Evolutionary conservation across 1,284 basidiomycete species (phyloP), one percentile per base, ranked within the genome.

Genomic region (Prillingera fragicola): DNA sequence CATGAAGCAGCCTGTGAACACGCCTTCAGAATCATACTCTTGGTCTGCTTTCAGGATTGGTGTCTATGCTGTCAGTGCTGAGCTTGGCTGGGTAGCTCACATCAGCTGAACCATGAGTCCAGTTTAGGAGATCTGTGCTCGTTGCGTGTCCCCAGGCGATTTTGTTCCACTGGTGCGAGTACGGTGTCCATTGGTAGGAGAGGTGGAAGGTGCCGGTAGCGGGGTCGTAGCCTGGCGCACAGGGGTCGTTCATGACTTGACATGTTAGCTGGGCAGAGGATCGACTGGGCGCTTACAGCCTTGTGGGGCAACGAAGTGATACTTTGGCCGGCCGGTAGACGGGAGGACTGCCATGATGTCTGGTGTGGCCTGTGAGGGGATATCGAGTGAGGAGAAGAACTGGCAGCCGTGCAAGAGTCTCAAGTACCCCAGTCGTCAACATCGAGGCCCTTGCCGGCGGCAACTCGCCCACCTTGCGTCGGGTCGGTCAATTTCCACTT

Each of bases 131-230:
- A 29, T 58, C 54, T 13, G 21, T 29, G 25, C 50, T 51, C 7
- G 43, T 52, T 5, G 50, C 56, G 21, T 52, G 50, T 4, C 56
- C 56, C 56, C 56, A 58, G 25, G 35, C 28, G 14, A 58, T 58
- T 17, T 52, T 34, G 28, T 38, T 44, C 56, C 56, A 58, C 3
- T 25, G 17, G 26, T 48, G 37, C 31, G 40, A 38, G 17, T 44
- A 19, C 4, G 51, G 50, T n/a, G 41, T 48, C 56, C 56, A 58
- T 36, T 58, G 56, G 36, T 54, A 58, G 38, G 55, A 54, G 18
- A 58, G 45, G 27, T 58, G 56, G 42, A 36, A 58, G 3, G 33
- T 22, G 12, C 46, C 45, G 4, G 56, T 55, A 17, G 13, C 10
- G 2, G 48, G 43, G 15, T 55, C 48, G 38, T 48, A 54, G 17